Percentiles rank a stretch among this genome's conserved stretches.
Conservation (phyloP, 1,139 yeast genomes). For the Debaryomyces subglobosus region DNA sequence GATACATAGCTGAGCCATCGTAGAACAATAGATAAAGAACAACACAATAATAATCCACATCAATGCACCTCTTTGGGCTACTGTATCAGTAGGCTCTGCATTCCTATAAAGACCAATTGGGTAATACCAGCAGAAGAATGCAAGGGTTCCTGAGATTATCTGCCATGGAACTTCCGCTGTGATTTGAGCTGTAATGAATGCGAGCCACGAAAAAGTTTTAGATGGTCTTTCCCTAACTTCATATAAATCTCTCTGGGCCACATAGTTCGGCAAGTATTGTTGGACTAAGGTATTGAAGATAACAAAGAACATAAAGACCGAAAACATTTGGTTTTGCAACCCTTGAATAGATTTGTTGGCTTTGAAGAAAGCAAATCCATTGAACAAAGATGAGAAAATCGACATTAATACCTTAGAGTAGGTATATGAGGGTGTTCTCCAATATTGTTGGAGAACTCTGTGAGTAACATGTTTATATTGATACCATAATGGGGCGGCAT, state of each 20-base stretch:
- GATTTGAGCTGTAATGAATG: slow-evolving; percentile 62
- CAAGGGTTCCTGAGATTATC: slow-evolving; percentile 60
- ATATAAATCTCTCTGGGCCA: slow-evolving; percentile 38
- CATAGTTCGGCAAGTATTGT: slow-evolving; percentile 45
- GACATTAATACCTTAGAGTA: slow-evolving; percentile 45
- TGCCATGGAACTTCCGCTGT: slow-evolving; percentile 81
- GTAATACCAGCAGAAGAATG: slow-evolving; percentile 78
- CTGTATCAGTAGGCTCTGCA: slow-evolving; percentile 40
- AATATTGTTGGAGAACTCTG: slow-evolving; percentile 38
- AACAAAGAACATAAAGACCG: slow-evolving; percentile 55
- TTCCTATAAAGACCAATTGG: slow-evolving; percentile 72
- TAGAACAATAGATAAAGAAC: slow-evolving; percentile 36
- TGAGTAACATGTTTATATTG: slow-evolving; percentile 29
- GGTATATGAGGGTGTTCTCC: slow-evolving; percentile 48
- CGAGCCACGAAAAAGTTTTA: slow-evolving; percentile 32
- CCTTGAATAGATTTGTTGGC: slow-evolving; percentile 40
- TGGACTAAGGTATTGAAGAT: slow-evolving; percentile 56
- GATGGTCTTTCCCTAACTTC: slow-evolving; percentile 41
- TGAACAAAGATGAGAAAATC: slow-evolving; percentile 43
- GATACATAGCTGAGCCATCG: slow-evolving; percentile 42
- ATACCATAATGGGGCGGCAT: slow-evolving; percentile 29
- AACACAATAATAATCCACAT: slow-evolving; percentile 48
- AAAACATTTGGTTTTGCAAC: slow-evolving; percentile 51
- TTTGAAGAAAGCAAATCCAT: slow-evolving; percentile 49
- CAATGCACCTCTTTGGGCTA: slow-evolving; percentile 42